phyloP scores from a whole-genome alignment of 306 rosid species.

The Acmispon strigosus region DNA sequence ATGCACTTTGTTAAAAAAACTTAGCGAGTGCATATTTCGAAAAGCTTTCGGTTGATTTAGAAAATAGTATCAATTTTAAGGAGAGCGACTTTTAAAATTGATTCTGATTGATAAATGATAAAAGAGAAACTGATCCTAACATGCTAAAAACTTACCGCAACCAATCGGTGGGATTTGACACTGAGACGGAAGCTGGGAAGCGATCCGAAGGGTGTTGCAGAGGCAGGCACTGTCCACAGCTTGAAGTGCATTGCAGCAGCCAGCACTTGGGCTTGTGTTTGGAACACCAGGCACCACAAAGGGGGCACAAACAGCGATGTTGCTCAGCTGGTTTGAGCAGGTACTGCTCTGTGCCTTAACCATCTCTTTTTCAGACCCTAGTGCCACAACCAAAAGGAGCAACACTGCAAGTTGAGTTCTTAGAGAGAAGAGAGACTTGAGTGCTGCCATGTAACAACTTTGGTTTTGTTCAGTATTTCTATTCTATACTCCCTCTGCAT shows the following conservation, averaged over 20 bases:
- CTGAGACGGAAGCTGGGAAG: conserved; percentile 44
- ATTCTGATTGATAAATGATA: too few relatives aligned
- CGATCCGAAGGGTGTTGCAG: conserved; percentile 57
- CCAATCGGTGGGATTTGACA: conserved; percentile 41
- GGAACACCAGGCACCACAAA: conserved; percentile 52
- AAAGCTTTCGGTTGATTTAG: too few relatives aligned
- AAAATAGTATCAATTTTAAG: too few relatives aligned
- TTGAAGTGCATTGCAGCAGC: conserved; percentile 52
- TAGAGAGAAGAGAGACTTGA: conserved; percentile 12
- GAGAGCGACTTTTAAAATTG: too few relatives aligned
- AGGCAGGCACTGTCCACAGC: conserved; percentile 43
- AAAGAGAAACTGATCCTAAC: too few relatives aligned
- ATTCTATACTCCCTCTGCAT: background rate
- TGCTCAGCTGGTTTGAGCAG: conserved; percentile 39
- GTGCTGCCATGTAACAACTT: conserved; percentile 12
- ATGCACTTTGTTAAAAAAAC: too few relatives aligned
- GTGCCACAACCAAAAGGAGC: conserved; percentile 19
- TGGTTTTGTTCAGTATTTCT: background rate
- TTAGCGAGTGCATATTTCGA: too few relatives aligned
- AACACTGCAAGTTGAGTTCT: conserved; percentile 19
- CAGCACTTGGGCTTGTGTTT: conserved; percentile 31
- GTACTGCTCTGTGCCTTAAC: conserved; percentile 29
- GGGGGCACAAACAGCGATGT: conserved; percentile 49
- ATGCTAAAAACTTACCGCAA: conserved; percentile 31
- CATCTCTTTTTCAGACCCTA: conserved; percentile 7